Conservation (phyloP, 2,329 filamentous ascomycete species). For the Aspergillus hiratsukae region DNA sequence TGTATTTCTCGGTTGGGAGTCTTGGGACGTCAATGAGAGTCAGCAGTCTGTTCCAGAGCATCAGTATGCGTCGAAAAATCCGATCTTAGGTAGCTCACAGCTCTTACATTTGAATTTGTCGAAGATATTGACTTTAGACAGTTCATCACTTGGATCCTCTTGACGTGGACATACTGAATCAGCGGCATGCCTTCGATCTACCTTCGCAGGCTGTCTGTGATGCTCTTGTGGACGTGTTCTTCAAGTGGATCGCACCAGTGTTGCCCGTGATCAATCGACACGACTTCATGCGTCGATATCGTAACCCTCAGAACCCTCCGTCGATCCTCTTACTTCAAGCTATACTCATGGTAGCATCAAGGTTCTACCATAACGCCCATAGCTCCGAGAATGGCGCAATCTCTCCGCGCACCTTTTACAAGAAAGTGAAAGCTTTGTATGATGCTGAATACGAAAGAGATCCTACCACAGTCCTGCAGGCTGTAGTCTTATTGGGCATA, state of each 20-base stretch:
- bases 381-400: neutral
- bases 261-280: constrained; percentile 8
- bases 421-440: constrained; percentile 12
- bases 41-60: neutral
- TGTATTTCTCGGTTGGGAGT: neutral
- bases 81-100: neutral
- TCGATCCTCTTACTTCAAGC: constrained; percentile 11
- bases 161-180: constrained; percentile 10
- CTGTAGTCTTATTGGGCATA: constrained; percentile 7
- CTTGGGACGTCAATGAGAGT: neutral
- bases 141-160: constrained; percentile 6
- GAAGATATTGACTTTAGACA: neutral
- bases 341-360: constrained; percentile 10
- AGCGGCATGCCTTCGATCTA: constrained; percentile 9
- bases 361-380: neutral
- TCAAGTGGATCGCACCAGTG: constrained; percentile 10
- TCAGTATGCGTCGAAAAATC: neutral
- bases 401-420: constrained; percentile 8
- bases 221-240: constrained; percentile 9
- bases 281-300: constrained; percentile 9
- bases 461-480: constrained; percentile 3
- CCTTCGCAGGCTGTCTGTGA: constrained; percentile 3
- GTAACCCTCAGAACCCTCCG: neutral
- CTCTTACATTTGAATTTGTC: neutral
- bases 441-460: constrained; percentile 10